Conservation (phyloP, 225 moss, liverwort and hornwort genomes). For the Marchantia polymorpha region DNA sequence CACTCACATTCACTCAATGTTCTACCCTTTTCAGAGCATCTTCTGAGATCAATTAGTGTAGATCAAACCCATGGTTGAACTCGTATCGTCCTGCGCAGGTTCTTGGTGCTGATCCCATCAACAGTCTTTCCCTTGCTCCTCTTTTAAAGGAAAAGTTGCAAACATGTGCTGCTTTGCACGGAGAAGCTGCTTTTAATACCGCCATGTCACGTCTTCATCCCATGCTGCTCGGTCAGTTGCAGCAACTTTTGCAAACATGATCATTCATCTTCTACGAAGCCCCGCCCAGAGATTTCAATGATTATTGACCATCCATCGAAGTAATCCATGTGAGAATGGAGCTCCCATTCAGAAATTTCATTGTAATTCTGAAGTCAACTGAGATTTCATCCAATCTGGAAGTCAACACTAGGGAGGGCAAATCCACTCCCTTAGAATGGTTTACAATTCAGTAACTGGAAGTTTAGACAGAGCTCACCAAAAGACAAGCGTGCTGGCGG, state of each 20-base stretch:
- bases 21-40: too few species aligned
- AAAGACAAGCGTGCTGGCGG: constrained; percentile 27
- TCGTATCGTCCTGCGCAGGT: constrained; percentile 47
- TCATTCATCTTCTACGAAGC: background rate
- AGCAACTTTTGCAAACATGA: constrained; percentile 88
- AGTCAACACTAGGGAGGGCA: constrained; percentile 31
- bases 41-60: too few species aligned
- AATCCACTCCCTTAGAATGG: constrained; percentile 36
- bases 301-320: constrained; percentile 2
- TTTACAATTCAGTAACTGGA: constrained; percentile 30
- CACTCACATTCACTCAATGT: too few species aligned
- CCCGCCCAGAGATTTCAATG: constrained; percentile 8
- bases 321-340: constrained; percentile 23
- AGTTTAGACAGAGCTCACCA: constrained; percentile 28
- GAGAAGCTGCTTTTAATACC: constrained; percentile 83
- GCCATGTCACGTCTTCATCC: constrained; percentile 96
- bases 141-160: constrained; percentile 92
- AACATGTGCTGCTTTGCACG: constrained; percentile 92
- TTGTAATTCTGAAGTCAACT: background rate
- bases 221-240: constrained; percentile 76
- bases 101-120: constrained; percentile 82
- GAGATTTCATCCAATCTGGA: constrained; percentile 12
- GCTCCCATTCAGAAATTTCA: constrained; percentile 15
- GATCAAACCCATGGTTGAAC: too few species aligned
- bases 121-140: constrained; percentile 79